Evolutionary conservation across 306 rosid genomes (phyloP).

Genomic region (Begonia peltatifolia): DNA sequence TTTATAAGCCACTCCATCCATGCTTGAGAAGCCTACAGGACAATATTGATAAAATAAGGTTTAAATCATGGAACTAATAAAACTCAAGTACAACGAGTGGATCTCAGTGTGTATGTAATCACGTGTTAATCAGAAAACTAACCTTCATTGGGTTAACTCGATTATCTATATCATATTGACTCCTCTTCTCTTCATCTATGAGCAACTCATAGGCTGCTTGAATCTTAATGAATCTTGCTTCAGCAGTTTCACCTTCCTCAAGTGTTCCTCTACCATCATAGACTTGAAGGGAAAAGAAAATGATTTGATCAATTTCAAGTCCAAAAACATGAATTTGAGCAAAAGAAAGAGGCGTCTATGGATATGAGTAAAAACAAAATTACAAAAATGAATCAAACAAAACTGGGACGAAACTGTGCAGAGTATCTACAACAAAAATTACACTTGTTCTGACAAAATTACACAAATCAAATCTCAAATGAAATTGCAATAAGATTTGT

Average conservation of each 20-base stretch:
- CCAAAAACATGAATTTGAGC: no score
- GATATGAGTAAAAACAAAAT: no score
- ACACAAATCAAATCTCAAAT: no score
- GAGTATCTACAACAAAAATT: no score
- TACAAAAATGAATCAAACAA: no score
- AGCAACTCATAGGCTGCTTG: constrained; percentile 97
- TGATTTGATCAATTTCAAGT: no score
- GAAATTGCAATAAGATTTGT: no score
- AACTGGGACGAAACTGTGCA: no score
- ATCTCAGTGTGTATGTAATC: background rate
- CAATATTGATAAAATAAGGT: constrained; percentile 6
- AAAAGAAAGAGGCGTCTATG: no score
- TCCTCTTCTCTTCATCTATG: constrained; percentile 47
- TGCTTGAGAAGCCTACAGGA: constrained; percentile 82
- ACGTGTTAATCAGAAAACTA: constrained; percentile 12
- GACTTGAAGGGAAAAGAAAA: constrained; percentile 21
- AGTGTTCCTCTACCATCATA: constrained; percentile 85
- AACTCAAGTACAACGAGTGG: no score
- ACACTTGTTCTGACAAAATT: no score
- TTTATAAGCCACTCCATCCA: constrained; percentile 98
- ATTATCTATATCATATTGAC: constrained; percentile 67
- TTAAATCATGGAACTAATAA: background rate
- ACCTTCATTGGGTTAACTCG: constrained; percentile 90
- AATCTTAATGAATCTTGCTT: constrained; percentile 84
- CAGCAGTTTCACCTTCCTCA: constrained; percentile 93